Evolutionary conservation across 768 basidiomycete species (phyloP), one percentile per base, ranked within the genome.

Genomic region (Strobilomyces confusus): DNA sequence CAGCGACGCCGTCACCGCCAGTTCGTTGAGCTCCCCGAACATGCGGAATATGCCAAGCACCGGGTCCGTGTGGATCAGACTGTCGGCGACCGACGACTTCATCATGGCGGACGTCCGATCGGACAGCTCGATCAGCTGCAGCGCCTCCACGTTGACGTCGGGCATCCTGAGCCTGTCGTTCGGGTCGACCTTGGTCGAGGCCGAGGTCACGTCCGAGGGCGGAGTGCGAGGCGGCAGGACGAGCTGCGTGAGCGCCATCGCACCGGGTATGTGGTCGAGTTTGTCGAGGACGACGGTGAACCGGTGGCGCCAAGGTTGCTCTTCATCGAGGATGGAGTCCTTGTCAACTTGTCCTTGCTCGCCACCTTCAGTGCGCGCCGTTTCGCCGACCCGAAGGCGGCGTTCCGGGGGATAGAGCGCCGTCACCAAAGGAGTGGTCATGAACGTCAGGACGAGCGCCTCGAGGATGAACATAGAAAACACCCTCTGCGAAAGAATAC

Each of bases 401-500:
- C 70, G 68, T 23, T 83, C 75, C 3, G 81, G 83, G 0, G 90
- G 89, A 60, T 92, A 90, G 3, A 91, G 70, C 17, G 68, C 60
- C 3, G 74, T 77, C 20, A 89, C 87, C 30, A 85, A 77, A 0
- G 90, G 91, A 0, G 89, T 92, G 0, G 93, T 94, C 72, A 92
- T 80, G 73, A 89, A 91, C 0, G 95, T 95, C 37, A 97, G 74
- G 8, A 85, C 68, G 36, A 94, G 72, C 0, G 90, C 87, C 63
- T 89, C 87, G 19, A 98, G 75, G 37, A 98, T 92, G 62, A 98
- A 95, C 92, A 97, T 98, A 1, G 92, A 89, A 71, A 98, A 95
- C 8, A 97, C 88, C 23, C 79, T 79, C 52, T 63, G 77, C 1
- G 84, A 79, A 22, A 98, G 75, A 47, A 95, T 93, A 0, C 83